Conservation (phyloP, 1,284 basidiomycete species). For the Melampsora abietis-canadensis region DNA sequence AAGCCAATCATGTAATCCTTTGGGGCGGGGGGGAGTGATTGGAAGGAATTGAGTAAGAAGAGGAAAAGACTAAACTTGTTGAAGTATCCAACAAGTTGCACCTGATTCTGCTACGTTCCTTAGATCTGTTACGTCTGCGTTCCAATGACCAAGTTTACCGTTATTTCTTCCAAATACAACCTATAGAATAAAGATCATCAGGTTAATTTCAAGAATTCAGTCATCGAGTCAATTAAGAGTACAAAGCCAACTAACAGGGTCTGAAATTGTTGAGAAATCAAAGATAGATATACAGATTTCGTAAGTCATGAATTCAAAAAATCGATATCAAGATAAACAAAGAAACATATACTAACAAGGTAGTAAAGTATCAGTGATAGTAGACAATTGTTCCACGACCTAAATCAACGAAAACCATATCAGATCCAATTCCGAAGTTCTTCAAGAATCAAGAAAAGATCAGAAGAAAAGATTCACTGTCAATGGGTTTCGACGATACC, state of each 20-base stretch:
- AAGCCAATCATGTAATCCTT: too few relatives aligned
- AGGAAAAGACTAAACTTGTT: not conserved
- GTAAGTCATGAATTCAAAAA: too few relatives aligned
- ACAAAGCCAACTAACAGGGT: not conserved
- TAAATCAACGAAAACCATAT: not conserved
- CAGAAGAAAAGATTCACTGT: not conserved
- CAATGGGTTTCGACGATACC: slow-evolving; percentile 1
- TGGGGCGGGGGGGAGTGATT: too few relatives aligned
- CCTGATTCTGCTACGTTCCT: not conserved
- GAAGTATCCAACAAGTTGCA: not conserved
- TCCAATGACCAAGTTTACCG: slow-evolving; percentile 1
- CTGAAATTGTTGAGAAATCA: not conserved
- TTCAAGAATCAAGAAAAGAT: too few relatives aligned
- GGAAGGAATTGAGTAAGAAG: too few relatives aligned
- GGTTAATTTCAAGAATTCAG: not conserved
- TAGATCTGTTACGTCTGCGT: not conserved
- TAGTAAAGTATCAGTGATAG: not conserved
- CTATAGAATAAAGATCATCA: not conserved
- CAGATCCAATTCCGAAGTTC: too few relatives aligned
- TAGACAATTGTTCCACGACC: not conserved
- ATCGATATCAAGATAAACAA: too few relatives aligned
- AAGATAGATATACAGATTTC: not conserved
- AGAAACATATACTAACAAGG: not conserved
- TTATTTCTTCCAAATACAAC: not conserved
- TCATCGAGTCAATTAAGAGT: too few relatives aligned